These are phyloP conservation scores for Mortierella sp. DNA, from an alignment of 371 early-diverging fungal genomes.

Conservation along the genomic window DNA sequence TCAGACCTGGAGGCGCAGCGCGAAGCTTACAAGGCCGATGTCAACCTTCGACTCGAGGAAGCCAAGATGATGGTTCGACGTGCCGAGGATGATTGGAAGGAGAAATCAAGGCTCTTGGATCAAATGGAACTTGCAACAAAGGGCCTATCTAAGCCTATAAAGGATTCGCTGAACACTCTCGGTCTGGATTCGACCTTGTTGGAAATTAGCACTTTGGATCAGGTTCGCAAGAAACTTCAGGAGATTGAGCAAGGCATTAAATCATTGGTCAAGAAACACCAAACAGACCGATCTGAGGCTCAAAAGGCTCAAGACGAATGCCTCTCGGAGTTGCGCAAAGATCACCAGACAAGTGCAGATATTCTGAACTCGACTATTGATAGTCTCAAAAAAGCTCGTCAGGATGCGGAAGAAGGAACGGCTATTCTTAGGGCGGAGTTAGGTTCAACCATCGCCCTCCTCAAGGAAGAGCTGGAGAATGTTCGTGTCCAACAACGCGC, in stretches of 20 bases:
- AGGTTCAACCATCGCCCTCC: constrained; percentile 15
- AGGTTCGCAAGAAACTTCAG: constrained; percentile 21
- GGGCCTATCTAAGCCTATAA: constrained; percentile 28
- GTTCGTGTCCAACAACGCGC: constrained; percentile 31
- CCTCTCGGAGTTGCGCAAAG: constrained; percentile 17
- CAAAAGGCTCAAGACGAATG: constrained; percentile 2
- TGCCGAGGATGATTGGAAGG: constrained; percentile 67
- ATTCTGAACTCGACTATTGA: constrained; percentile 32
- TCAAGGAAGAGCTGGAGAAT: constrained; percentile 38
- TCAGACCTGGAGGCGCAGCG: constrained; percentile 48
- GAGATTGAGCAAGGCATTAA: constrained; percentile 26
- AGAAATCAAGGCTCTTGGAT: constrained; percentile 42
- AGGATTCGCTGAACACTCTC: constrained; percentile 23
- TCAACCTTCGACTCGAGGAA: constrained; percentile 61
- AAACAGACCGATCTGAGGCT: neutral
- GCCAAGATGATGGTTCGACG: constrained; percentile 64
- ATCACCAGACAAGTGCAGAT: constrained; percentile 22
- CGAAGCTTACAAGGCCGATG: constrained; percentile 56
- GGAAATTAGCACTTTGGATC: constrained; percentile 22
- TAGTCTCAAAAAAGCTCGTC: constrained; percentile 21
- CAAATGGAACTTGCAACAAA: constrained; percentile 35
- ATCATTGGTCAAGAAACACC: constrained; percentile 13
- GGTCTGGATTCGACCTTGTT: neutral
- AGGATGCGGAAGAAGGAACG: constrained; percentile 19
- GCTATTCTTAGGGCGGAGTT: constrained; percentile 11